Base-by-base conservation (phyloP, 1,139 yeast genomes). In the Blastobotrys apis region DNA sequence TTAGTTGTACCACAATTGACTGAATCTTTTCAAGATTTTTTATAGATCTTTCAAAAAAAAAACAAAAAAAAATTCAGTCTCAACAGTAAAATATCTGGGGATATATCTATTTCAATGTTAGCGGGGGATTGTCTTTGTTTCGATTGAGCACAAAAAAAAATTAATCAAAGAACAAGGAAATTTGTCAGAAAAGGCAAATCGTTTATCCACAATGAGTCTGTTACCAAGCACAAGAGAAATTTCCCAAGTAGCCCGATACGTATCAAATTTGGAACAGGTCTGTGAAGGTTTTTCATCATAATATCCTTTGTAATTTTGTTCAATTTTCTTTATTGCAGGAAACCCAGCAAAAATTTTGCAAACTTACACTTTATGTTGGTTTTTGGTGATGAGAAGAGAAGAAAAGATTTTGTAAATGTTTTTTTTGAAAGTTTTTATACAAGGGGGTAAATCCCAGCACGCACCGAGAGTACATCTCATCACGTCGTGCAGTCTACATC, bases 231-330 rank as follows among this genome's bases (percentile, higher is more conserved):
- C 13, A 37, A 17, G 25, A 13, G 39, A 29, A 29, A 6, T 15
- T 15, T 15, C 5, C n/a, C 32, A 12, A 9, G n/a, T n/a, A n/a
- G n/a, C n/a, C n/a, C n/a, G n/a, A n/a, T 26, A 33, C 30, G 30
- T 17, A 32, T 32, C 27, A 21, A 16, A 27, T 33, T 43, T 26
- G 45, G 45, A 37, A 37, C 45, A 43, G 45, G 45, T 43, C 45
- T 43, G 45, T 43, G 45, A 33, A 35, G 29, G 33, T 42, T 42
- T 37, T 30, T 43, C 45, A 43, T 43, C 45, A 43, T 33, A 20
- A 23, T 6, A n/a, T n/a, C n/a, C n/a, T n/a, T n/a, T n/a, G n/a
- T n/a, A 37, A 30, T 30, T 13, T 9, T 13, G 9, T 25, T 25
- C 27, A 25, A 25, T 8, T 25, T 25, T 25, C 12, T 25, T 25